Conservation (phyloP, 371 early-diverging fungal genomes). For the Lichtheimia hyalospora region DNA sequence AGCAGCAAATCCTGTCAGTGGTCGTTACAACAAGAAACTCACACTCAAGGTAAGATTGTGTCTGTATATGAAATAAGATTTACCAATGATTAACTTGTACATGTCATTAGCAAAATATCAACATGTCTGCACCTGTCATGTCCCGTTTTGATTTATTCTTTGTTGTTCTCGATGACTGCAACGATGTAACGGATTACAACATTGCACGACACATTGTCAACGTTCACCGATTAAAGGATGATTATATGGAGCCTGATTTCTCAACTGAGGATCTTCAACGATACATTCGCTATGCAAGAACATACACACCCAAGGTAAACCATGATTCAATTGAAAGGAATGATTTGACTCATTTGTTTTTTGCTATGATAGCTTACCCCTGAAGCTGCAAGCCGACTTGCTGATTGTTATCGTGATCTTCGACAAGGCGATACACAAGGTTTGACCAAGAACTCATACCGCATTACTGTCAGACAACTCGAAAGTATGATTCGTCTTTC, state of each 20-base stretch:
- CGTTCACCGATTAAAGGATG: constrained; percentile 82
- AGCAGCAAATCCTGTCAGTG: constrained; percentile 98
- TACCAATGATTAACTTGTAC: constrained; percentile 13
- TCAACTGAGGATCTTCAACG: constrained; percentile 78
- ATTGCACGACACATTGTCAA: constrained; percentile 95
- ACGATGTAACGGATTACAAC: constrained; percentile 88
- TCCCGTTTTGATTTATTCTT: constrained; percentile 99
- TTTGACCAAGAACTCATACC: constrained; percentile 77
- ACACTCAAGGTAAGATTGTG: constrained; percentile 71
- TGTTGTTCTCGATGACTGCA: constrained; percentile 96
- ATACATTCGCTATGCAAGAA: constrained; percentile 90
- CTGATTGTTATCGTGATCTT: constrained; percentile 88
- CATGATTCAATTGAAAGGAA: neutral
- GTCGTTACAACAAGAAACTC: constrained; percentile 94
- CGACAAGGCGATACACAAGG: constrained; percentile 88
- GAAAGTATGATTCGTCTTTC: constrained; percentile 97
- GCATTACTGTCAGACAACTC: constrained; percentile 98
- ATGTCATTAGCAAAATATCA: constrained; percentile 87
- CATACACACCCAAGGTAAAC: constrained; percentile 77
- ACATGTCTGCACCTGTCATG: constrained; percentile 99
- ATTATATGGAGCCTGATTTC: constrained; percentile 72
- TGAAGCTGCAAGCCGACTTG: constrained; percentile 79
- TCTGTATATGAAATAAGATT: neutral
- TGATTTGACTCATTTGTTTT: neutral
- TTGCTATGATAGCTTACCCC: constrained; percentile 63